Percentiles rank a stretch among this genome's conserved stretches.
Conservation (phyloP, 2,329 filamentous ascomycete genomes). For the Colletotrichum sublineola region DNA sequence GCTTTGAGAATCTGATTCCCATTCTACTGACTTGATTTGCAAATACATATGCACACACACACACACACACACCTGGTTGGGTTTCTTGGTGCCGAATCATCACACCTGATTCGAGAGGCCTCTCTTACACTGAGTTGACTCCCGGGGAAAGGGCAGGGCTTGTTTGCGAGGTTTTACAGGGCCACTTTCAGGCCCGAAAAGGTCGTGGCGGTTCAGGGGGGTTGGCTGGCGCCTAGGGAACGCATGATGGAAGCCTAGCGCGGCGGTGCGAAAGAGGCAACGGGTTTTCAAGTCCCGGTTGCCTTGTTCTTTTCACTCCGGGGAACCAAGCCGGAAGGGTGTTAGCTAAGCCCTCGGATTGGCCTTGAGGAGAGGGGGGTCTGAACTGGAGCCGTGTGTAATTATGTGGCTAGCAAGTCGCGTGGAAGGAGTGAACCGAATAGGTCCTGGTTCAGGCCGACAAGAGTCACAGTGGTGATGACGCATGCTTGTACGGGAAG, state of each 20-base stretch:
- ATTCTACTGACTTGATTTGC: neutral
- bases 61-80: neutral
- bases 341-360: too few relatives aligned
- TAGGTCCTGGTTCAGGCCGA: neutral
- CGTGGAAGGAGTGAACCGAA: neutral
- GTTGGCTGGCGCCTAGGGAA: neutral
- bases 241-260: neutral
- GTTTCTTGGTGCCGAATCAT: neutral
- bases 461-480: neutral
- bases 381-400: neutral
- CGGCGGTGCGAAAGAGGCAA: neutral
- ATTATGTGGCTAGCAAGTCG: neutral
- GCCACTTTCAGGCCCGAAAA: neutral
- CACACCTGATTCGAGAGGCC: neutral
- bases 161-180: neutral
- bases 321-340: constrained; percentile 14
- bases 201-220: too few relatives aligned
- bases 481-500: neutral
- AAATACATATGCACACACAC: too few relatives aligned
- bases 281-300: neutral
- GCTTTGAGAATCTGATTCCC: neutral
- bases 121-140: neutral
- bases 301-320: neutral
- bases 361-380: neutral
- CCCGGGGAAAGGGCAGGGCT: neutral